These are phyloP conservation scores for Eucalyptus marginata DNA, from an alignment of 345 rosid species.

Conservation along the genomic window DNA sequence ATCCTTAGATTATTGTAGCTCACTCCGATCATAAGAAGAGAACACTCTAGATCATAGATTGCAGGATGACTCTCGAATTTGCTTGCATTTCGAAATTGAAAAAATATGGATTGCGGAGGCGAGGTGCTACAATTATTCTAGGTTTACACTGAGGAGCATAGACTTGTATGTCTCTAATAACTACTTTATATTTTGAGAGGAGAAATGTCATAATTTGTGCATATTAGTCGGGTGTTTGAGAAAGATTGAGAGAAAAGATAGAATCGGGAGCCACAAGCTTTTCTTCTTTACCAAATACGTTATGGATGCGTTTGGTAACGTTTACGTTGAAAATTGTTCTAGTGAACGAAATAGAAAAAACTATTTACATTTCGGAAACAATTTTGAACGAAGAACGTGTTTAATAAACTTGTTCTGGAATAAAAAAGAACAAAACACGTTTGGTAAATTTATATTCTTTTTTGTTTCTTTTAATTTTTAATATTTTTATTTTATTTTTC, in stretches of 20 bases:
- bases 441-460: too few species aligned
- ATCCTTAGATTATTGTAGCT: not conserved
- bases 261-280: not conserved
- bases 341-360: too few species aligned
- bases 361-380: too few species aligned
- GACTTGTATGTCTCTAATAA: not conserved
- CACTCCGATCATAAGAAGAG: rapidly evolving
- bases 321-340: too few species aligned
- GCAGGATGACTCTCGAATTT: too few species aligned
- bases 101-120: not conserved
- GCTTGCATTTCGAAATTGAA: not conserved
- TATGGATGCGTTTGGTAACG: too few species aligned
- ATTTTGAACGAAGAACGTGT: too few species aligned
- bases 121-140: not conserved
- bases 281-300: not conserved
- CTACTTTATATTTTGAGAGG: not conserved
- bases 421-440: too few species aligned
- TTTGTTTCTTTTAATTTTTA: too few species aligned
- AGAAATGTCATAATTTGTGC: not conserved
- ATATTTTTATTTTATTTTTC: too few species aligned
- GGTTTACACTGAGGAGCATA: not conserved
- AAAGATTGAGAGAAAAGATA: not conserved
- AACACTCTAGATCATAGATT: not conserved
- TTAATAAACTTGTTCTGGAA: too few species aligned
- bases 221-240: not conserved